Evolutionary conservation across 176 grass and related monocot genomes (phyloP), one percentile per base, ranked within the genome.

Genomic region (Thinopyrum elongatum): DNA sequence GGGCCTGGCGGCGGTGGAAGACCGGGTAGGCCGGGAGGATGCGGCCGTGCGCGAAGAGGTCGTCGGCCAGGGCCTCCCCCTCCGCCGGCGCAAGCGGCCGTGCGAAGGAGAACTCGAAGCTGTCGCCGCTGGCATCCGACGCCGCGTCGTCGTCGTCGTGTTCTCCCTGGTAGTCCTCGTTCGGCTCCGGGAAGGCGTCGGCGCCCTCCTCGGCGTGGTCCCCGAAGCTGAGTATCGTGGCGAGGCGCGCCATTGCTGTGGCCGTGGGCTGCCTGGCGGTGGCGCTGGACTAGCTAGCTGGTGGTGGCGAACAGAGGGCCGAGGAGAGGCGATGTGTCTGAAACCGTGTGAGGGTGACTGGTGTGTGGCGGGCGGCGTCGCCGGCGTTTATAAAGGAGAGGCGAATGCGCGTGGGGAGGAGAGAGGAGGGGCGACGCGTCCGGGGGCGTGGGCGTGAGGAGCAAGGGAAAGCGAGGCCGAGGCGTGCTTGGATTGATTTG

Each of bases 81-180:
- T 4, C 17, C 8, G 7, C 23, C 3, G 62, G n/a, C 0, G 44
- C 10, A 28, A 86, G 81, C 58, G 85, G 80, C 22, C 86, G 74
- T 68, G 82, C 90, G 82, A 94, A 94, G 5, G 90, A 36, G 85
- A 94, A 94, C 82, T 94, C 90, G 85, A 92, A 92, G 65, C 60
- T 70, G 68, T 62, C 86, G 65, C 28, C 75, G 41, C 57, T 33
- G 13, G 53, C 63, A 21, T 70, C 61, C 3, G 47, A 51, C 60
- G 15, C 36, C 10, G 6, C 21, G 12, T 17, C 12, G 14, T 17
- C 16, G 2, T 53, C 5, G 0, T 5, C 0, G 51, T 25, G 13
- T 7, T n/a, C 2, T 14, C 0, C 1, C 6, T 5, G 15, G 10
- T 22, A 17, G 17, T 35, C 36, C 22, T 25, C 19, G 1, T 7